Evolutionary conservation across 208 protist genomes (phyloP), one percentile per base, ranked within the genome.

Genomic region (Leishmania arabica): DNA sequence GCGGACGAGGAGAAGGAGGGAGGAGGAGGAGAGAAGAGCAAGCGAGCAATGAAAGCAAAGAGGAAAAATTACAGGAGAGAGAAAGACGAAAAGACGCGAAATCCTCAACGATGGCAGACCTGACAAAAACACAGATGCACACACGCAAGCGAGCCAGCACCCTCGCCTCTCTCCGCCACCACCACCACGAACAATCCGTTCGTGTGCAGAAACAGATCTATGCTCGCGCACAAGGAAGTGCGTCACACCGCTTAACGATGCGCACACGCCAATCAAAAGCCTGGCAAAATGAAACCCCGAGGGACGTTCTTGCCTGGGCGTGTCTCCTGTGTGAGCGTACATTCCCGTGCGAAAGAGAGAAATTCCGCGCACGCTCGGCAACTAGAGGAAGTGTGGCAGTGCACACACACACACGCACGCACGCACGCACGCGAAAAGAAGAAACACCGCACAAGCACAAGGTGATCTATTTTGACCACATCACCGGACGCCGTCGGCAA

Each of bases 31-130:
- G 17, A 54, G 31, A 31, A 34, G 34, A 51, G 65, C 27, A 60
- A 60, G 49, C 54, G 15, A 60, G 37, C 45, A 19, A 24, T 73
- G 47, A 37, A 56, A 72, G 40, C 42, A 83, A 83, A 71, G 21
- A 53, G 27, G 54, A 56, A 77, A 27, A 75, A 40, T n/a, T 47
- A 77, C 37, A n/a, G 58, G 53, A 24, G 45, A 75, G 21, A 71
- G 5, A 6, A 17, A 19, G 66, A 47, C 0, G 19, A 42, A 31
- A 47, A 71, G 42, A 71, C 7, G 19, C 37, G 5, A n/a, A 7
- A 47, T 47, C 37, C 66, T 11, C 19, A 42, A 42, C 64, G 34
- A 68, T 8, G 64, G 31, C 37, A 71, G 40, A 9, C 42, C 1
- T 6, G 40, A 21, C 31, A 68, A 7, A 5, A 24, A 71, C 34